These are phyloP conservation scores for Suillus variegatus DNA, from an alignment of 768 basidiomycete genomes.

Conservation along the genomic window DNA sequence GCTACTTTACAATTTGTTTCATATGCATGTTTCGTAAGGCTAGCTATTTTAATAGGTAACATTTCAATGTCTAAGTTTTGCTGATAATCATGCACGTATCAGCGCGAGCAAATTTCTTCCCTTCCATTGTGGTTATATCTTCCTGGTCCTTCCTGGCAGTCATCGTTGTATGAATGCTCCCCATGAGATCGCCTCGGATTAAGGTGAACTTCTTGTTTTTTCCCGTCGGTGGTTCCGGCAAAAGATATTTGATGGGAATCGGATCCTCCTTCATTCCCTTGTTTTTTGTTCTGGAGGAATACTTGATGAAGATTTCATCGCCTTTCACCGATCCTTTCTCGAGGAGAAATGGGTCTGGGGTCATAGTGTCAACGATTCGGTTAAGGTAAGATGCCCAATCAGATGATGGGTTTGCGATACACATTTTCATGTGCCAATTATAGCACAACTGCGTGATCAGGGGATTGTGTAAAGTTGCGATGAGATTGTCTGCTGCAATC, in stretches of 20 bases:
- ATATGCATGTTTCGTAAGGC: no score
- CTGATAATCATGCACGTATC: no score
- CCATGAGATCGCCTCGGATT: no score
- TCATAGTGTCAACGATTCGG: background rate
- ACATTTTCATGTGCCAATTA: background rate
- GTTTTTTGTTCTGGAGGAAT: background rate
- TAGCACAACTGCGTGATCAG: background rate
- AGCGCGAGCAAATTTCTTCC: no score
- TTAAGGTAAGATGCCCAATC: background rate
- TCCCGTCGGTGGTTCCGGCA: background rate
- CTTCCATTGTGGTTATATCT: no score
- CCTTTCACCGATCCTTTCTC: background rate
- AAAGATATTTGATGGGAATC: background rate
- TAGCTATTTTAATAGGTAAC: no score
- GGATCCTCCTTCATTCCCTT: background rate
- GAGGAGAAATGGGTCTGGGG: background rate
- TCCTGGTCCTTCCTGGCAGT: no score
- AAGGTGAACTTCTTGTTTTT: background rate
- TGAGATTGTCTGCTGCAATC: background rate
- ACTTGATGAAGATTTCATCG: background rate
- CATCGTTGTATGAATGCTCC: no score
- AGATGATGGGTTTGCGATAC: background rate
- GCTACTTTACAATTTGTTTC: no score
- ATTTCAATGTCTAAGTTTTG: no score
- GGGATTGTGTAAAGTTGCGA: background rate